Percentiles rank a stretch among this genome's conserved stretches.
phyloP scores from a whole-genome alignment of 2,329 filamentous ascomycete species.

The Fonsecaea erecta region DNA sequence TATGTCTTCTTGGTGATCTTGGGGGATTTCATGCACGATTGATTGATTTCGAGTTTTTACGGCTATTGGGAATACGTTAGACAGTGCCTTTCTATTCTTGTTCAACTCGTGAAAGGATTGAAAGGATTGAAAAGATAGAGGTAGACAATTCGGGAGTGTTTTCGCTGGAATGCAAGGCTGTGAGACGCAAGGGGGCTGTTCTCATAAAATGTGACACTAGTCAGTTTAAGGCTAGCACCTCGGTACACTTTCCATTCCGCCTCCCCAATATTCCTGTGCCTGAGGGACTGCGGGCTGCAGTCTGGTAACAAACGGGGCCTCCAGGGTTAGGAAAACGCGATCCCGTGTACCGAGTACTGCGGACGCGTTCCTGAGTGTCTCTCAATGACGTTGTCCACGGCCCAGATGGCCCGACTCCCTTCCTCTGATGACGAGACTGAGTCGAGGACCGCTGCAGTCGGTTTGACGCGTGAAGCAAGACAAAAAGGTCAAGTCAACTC shows the following conservation, averaged over 20 bases:
- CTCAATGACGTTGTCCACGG: not conserved
- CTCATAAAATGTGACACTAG: not conserved
- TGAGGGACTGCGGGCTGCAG: not conserved
- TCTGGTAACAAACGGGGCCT: not conserved
- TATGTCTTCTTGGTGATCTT: too few species aligned
- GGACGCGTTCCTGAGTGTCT: not conserved
- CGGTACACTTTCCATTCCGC: not conserved
- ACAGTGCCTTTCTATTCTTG: not conserved
- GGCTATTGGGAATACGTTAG: not conserved
- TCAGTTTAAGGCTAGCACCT: not conserved
- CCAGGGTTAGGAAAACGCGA: not conserved
- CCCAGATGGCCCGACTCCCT: slow-evolving; percentile 39
- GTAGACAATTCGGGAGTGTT: not conserved
- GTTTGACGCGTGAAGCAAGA: slow-evolving; percentile 42
- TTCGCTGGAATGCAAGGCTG: not conserved
- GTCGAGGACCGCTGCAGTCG: slow-evolving; percentile 54
- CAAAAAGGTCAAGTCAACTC: slow-evolving; percentile 25
- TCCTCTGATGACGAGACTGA: slow-evolving; percentile 44
- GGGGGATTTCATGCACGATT: not conserved
- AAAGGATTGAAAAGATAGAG: not conserved
- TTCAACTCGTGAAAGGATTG: not conserved
- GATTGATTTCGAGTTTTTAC: not conserved
- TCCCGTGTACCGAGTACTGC: not conserved
- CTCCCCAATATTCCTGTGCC: not conserved
- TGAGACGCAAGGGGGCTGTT: not conserved